A percentile compares a stretch with the other conserved stretches of the same genome.
phyloP scores from a whole-genome alignment of 768 basidiomycete species.

The Leccinum olivaceopallidum region DNA sequence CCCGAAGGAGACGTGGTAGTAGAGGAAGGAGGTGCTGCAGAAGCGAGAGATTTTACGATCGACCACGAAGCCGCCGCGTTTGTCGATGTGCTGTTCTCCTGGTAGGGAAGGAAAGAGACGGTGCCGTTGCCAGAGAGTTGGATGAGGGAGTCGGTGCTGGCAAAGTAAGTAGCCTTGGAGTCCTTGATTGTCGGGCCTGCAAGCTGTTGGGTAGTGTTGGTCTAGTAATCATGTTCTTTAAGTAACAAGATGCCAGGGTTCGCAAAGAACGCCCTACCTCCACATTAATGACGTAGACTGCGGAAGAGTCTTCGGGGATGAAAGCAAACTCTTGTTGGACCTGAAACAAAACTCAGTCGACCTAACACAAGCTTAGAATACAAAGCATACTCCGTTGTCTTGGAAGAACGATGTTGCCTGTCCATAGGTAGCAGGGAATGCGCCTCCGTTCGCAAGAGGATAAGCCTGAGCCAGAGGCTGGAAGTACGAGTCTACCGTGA shows the following conservation, averaged over 20 bases:
- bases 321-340: slow-evolving; percentile 78
- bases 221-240: slow-evolving; percentile 34
- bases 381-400: slow-evolving; percentile 43
- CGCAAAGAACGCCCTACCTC: slow-evolving; percentile 39
- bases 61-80: slow-evolving; percentile 54
- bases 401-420: slow-evolving; percentile 72
- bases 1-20: slow-evolving; percentile 21
- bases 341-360: slow-evolving; percentile 27
- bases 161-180: slow-evolving; percentile 60
- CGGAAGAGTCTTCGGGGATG: slow-evolving; percentile 71
- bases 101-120: slow-evolving; percentile 62
- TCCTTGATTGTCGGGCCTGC: slow-evolving; percentile 63
- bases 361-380: not conserved
- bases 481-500: slow-evolving; percentile 65
- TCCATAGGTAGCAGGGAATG: slow-evolving; percentile 70
- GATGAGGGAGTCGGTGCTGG: slow-evolving; percentile 58
- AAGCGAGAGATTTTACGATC: slow-evolving; percentile 43
- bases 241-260: not conserved
- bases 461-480: slow-evolving; percentile 70
- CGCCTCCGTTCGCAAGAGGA: slow-evolving; percentile 41
- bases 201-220: slow-evolving; percentile 63
- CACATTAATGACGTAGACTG: slow-evolving; percentile 75
- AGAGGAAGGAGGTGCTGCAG: slow-evolving; percentile 41
- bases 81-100: slow-evolving; percentile 40
- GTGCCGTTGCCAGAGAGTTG: slow-evolving; percentile 65